Conservation (phyloP, 768 basidiomycete genomes). For the Lactarius deliciosus region DNA sequence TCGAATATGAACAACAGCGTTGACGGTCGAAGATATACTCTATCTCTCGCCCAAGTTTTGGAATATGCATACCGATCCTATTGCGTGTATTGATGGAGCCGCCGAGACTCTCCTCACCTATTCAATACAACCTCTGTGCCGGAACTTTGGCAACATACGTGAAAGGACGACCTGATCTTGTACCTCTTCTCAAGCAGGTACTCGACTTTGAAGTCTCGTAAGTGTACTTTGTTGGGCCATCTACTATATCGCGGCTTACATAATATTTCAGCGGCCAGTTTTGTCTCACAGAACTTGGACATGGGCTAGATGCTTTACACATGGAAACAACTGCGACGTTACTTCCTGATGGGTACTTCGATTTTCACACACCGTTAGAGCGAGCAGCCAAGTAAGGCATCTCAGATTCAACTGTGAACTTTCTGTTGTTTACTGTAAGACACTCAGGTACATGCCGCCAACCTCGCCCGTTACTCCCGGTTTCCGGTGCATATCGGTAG, state of each 20-base stretch:
- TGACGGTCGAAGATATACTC: conserved; percentile 36
- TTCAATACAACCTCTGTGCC: conserved; percentile 40
- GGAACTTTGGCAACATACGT: conserved; percentile 39
- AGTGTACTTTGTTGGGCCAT: background rate
- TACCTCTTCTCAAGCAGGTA: conserved; percentile 32
- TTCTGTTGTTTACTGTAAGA: background rate
- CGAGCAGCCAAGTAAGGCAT: conserved; percentile 41
- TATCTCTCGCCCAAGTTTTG: conserved; percentile 38
- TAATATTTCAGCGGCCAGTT: conserved; percentile 40
- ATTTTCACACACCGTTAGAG: conserved; percentile 39
- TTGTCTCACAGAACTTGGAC: conserved; percentile 46
- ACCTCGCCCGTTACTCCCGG: conserved; percentile 37
- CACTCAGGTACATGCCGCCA: conserved; percentile 44
- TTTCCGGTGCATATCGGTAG: conserved; percentile 39
- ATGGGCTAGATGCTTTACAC: conserved; percentile 45
- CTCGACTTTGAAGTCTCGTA: conserved; percentile 26
- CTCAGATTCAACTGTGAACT: background rate
- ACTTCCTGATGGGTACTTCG: conserved; percentile 39
- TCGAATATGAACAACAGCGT: conserved; percentile 23
- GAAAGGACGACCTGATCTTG: conserved; percentile 31
- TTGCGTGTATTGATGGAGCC: conserved; percentile 34
- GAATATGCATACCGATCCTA: conserved; percentile 39
- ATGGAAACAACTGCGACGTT: conserved; percentile 45
- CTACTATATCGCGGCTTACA: background rate
- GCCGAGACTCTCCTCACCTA: conserved; percentile 37